Conservation (phyloP, 2,329 filamentous ascomycete species). For the Cordyceps militaris region DNA sequence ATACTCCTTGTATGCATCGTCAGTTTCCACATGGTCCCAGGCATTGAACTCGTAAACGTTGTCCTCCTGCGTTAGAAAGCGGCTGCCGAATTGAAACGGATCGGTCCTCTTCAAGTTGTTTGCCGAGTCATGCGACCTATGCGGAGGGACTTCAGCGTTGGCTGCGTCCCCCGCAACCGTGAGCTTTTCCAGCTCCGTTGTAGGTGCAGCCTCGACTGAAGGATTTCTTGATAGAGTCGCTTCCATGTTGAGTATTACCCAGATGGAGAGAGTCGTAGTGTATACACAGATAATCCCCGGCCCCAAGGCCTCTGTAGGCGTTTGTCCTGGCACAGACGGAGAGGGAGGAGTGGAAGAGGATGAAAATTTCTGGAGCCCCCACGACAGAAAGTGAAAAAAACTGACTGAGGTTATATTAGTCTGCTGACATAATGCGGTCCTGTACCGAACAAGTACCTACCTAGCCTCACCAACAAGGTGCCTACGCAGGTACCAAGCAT, state of each 20-base stretch:
- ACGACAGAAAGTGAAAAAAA: too few relatives aligned
- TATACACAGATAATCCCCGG: neutral
- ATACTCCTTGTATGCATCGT: slow-evolving; percentile 80
- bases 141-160: slow-evolving; percentile 38
- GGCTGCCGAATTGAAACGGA: slow-evolving; percentile 92
- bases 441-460: too few relatives aligned
- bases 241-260: slow-evolving; percentile 6
- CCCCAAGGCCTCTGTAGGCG: neutral
- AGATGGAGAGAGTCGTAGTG: neutral
- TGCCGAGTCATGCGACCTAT: slow-evolving; percentile 63
- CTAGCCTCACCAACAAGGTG: too few relatives aligned
- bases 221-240: slow-evolving; percentile 18
- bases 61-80: slow-evolving; percentile 74
- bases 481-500: too few relatives aligned
- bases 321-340: neutral
- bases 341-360: neutral
- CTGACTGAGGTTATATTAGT: too few relatives aligned
- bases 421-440: neutral
- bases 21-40: slow-evolving; percentile 96
- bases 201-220: slow-evolving; percentile 17
- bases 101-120: slow-evolving; percentile 80
- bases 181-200: slow-evolving; percentile 21
- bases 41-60: slow-evolving; percentile 97
- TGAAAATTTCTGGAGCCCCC: neutral
- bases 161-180: slow-evolving; percentile 16